Conservation (phyloP, 2,329 filamentous ascomycete genomes). For the Trichoderma brevicompactum region DNA sequence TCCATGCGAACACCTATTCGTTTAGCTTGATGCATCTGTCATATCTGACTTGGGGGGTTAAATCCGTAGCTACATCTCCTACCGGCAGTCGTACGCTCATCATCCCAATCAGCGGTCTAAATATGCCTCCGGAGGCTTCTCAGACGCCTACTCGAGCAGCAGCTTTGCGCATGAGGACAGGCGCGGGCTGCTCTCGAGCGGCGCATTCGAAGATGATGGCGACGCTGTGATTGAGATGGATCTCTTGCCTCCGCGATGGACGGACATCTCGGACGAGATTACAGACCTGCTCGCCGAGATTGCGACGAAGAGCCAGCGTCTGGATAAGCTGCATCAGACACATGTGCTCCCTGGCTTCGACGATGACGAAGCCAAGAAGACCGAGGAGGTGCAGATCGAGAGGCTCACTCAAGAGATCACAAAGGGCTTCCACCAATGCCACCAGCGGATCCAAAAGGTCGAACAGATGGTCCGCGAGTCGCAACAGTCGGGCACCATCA, state of each 20-base stretch:
- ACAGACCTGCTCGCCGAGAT: slow-evolving; percentile 80
- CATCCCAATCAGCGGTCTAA: slow-evolving; percentile 86
- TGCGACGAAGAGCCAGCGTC: slow-evolving; percentile 77
- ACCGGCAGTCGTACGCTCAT: slow-evolving; percentile 97
- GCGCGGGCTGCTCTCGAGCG: slow-evolving; percentile 82
- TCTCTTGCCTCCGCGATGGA: slow-evolving; percentile 90
- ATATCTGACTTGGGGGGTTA: slow-evolving; percentile 7
- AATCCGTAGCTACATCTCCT: slow-evolving; percentile 83
- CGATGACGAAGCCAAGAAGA: slow-evolving; percentile 85
- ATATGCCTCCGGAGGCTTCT: slow-evolving; percentile 62
- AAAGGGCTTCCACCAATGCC: slow-evolving; percentile 84
- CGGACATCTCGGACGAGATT: slow-evolving; percentile 93
- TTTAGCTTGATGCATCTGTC: slow-evolving; percentile 20
- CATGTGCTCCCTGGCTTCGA: slow-evolving; percentile 96
- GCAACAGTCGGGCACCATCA: slow-evolving; percentile 72
- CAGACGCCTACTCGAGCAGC: slow-evolving; percentile 60
- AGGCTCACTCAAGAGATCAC: slow-evolving; percentile 88
- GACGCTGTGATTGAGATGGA: slow-evolving; percentile 99
- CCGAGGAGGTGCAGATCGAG: slow-evolving; percentile 91
- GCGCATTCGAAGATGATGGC: slow-evolving; percentile 80
- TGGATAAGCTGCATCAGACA: slow-evolving; percentile 95
- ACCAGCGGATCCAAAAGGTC: slow-evolving; percentile 84
- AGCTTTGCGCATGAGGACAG: slow-evolving; percentile 55
- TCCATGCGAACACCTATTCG: neutral
- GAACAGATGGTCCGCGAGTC: slow-evolving; percentile 86